Evolutionary conservation across 2,329 filamentous ascomycete species (phyloP), one percentile per base, ranked within the genome.

Genomic region (Diaporthe humulicola): DNA sequence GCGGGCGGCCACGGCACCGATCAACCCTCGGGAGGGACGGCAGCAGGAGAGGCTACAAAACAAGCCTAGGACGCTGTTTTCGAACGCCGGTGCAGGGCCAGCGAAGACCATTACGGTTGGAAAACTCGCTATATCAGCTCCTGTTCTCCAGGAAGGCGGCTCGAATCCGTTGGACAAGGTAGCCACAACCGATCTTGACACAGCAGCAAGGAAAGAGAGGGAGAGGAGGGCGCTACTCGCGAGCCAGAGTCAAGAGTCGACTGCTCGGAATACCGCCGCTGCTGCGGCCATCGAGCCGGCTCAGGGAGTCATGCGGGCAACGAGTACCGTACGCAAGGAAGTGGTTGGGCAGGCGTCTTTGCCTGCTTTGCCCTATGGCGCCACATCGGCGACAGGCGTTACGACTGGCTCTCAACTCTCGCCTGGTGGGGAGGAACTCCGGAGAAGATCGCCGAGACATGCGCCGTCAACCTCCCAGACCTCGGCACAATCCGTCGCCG

Each of bases 361-460:
- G 50, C 45, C 67, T 1, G 79, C 78, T 17, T 77, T 77, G 33
- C 78, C 78, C 25, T 77, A 73, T 56, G 36, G 74, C 74, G 71
- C 42, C 73, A 78, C 76, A 42, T 81, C 79, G 74, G 79, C 80
- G 3, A 82, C 82, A 67, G 87, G 84, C 1, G 82, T 81, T 17
- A 87, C 86, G 5, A 87, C 87, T 15, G 87, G 86, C 2, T 84
- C 86, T 10, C 86, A 90, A 78, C 80, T 88, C 9, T 91, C 89
- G 5, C 89, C 89, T 0, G 86, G 85, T 2, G 79, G 82, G 5
- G 88, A 90, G 9, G 87, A 86, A 57, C 77, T 90, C 38, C 85
- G 89, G 15, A 85, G 87, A 77, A 84, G 90, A 60, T 91, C 89
- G 2, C 89, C 89, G 22, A 82, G 86, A 61, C 83, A 86, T 12